Base-by-base conservation (phyloP, 441 rosid species). In the Erodium moschatum region DNA sequence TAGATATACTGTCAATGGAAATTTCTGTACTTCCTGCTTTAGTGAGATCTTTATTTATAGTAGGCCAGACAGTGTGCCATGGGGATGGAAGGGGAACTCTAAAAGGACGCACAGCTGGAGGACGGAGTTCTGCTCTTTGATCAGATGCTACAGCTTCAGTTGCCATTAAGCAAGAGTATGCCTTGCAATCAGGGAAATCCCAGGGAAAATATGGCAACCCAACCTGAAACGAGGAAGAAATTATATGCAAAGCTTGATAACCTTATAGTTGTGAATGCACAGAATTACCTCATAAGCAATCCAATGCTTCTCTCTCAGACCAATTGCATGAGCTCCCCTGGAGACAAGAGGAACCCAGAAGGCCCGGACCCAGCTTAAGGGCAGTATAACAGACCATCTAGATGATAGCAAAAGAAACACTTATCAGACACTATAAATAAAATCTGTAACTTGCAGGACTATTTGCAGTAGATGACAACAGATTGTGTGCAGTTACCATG, bases 301-400 rank as follows among this genome's bases (percentile, higher is more conserved):
- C 98, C 96, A 90, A 67, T 66, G 88, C 80, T 81, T 93, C 84
- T 93, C 96, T 78, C 89, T 83, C 74, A 84, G 83, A 70, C 97
- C 98, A 75, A 93, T 84, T 15, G 91, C 93, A 72, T 75, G 87
- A 74, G 87, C 96, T 69, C 96, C 98, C 70, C 85, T 85, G 69
- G 92, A 81, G 76, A 91, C 72, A 10, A 94, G 75, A 67, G 83
- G 72, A 72, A 74, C 74, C 96, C 97, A 89, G 74, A 91, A 88
- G 68, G 87, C 88, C 81, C 74, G 85, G 48, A 76, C 79, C 97
- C 98, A 93, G 82, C 89, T 85, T 69, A 93, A 73, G 50, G 97
- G 97, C 61, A 91, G 83, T 73, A 90, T 78, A 61, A 89, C 18
- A 46, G 98, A 90, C 97, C 97, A 89, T 79, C 97, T 93, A 84